Conservation (phyloP, 805 yeast species). For the Candida khao-thaluensis region DNA sequence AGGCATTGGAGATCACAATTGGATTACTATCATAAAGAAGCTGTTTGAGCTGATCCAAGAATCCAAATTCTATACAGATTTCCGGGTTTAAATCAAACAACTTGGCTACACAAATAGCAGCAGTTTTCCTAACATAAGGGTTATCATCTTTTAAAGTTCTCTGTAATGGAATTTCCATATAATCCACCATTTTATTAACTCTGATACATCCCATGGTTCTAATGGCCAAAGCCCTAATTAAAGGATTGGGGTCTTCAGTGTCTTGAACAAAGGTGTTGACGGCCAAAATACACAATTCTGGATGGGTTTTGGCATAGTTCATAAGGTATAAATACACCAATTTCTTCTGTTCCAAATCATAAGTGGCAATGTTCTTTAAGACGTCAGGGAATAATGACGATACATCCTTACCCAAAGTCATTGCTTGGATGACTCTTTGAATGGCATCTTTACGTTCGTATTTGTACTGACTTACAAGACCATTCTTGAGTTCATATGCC, state of each 20-base stretch:
- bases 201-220: constrained; percentile 98
- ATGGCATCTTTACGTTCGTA: constrained; percentile 95
- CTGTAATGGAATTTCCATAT: constrained; percentile 85
- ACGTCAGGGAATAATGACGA: constrained; percentile 94
- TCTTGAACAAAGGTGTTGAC: constrained; percentile 96
- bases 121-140: constrained; percentile 96
- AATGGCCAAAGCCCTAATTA: constrained; percentile 92
- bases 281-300: constrained; percentile 92
- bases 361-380: constrained; percentile 93
- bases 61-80: constrained; percentile 84
- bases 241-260: constrained; percentile 94
- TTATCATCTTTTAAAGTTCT: constrained; percentile 87
- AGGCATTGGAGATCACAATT: constrained; percentile 95
- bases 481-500: constrained; percentile 85
- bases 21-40: constrained; percentile 87
- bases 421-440: constrained; percentile 93
- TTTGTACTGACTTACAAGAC: constrained; percentile 92
- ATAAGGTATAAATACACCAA: constrained; percentile 90
- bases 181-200: constrained; percentile 93
- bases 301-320: constrained; percentile 96
- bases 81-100: constrained; percentile 80
- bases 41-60: constrained; percentile 62
- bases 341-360: constrained; percentile 94
- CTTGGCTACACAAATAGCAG: constrained; percentile 96
- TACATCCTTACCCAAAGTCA: constrained; percentile 97